Conservation (phyloP, 1,139 yeast species). For the Taiozyma onychis region DNA sequence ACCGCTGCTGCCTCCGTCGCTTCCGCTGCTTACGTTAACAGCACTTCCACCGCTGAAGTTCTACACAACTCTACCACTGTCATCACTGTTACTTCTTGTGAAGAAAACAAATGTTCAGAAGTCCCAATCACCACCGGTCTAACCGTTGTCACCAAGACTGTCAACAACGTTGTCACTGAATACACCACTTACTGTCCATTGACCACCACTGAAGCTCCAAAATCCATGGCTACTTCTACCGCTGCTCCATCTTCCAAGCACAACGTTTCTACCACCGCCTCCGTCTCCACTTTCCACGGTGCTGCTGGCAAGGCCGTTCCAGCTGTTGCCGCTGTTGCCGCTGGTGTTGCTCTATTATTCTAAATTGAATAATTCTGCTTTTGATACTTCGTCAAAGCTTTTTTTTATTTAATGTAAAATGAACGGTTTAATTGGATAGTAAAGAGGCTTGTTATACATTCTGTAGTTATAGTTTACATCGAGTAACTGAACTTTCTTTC, state of each 20-base stretch:
- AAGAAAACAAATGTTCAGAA: conserved; percentile 31
- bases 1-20: conserved; percentile 24
- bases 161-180: conserved; percentile 20
- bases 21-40: conserved; percentile 23
- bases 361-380: conserved; percentile 9
- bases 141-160: conserved; percentile 34
- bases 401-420: not conserved
- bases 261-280: conserved; percentile 15
- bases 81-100: conserved; percentile 43
- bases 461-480: not conserved
- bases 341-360: conserved; percentile 27
- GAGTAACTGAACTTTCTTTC: too few species aligned
- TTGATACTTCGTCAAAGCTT: not conserved
- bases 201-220: conserved; percentile 13
- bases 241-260: conserved; percentile 7
- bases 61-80: conserved; percentile 23
- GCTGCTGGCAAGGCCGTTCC: conserved; percentile 25
- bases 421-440: conserved; percentile 1
- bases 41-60: conserved; percentile 20
- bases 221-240: conserved; percentile 1
- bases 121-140: conserved; percentile 37
- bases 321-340: conserved; percentile 26
- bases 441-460: not conserved
- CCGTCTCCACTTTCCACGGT: conserved; percentile 19
- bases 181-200: conserved; percentile 35